Conservation (phyloP, 345 rosid genomes). For the Populus davidiana region DNA sequence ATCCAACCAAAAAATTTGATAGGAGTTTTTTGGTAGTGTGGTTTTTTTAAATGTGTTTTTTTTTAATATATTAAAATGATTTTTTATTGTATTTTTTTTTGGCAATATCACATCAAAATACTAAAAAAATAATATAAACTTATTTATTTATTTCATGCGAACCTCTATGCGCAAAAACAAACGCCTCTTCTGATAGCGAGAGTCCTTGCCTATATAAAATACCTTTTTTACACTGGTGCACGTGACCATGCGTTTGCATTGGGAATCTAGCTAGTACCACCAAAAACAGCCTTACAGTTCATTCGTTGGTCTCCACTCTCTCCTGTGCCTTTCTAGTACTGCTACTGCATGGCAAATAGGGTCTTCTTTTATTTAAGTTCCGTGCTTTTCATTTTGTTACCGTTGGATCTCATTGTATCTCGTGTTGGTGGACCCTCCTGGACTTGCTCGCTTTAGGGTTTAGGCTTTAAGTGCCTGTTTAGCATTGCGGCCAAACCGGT, state of each 20-base stretch:
- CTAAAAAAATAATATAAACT: no score
- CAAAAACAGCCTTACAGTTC: slow-evolving; percentile 16
- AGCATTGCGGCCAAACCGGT: no score
- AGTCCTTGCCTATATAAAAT: neutral
- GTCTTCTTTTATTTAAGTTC: neutral
- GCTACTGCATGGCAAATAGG: neutral
- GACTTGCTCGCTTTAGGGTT: neutral
- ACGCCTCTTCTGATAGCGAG: no score
- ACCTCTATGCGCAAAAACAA: no score
- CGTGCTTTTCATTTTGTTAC: neutral
- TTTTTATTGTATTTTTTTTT: no score
- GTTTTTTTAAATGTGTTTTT: no score
- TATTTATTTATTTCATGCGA: no score
- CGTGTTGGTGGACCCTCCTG: neutral
- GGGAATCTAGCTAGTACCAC: slow-evolving; percentile 16
- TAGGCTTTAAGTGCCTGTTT: neutral
- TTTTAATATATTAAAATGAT: no score
- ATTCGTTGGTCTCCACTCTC: slow-evolving; percentile 8
- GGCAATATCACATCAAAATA: no score
- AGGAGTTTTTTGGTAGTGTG: no score
- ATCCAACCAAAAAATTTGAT: no score
- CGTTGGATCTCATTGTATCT: neutral
- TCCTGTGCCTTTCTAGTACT: slow-evolving; percentile 10
- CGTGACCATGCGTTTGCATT: slow-evolving; percentile 23
- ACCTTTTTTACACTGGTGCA: slow-evolving; percentile 13